Conservation (phyloP, 2,329 filamentous ascomycete species). For the Monosporascus sp. region DNA sequence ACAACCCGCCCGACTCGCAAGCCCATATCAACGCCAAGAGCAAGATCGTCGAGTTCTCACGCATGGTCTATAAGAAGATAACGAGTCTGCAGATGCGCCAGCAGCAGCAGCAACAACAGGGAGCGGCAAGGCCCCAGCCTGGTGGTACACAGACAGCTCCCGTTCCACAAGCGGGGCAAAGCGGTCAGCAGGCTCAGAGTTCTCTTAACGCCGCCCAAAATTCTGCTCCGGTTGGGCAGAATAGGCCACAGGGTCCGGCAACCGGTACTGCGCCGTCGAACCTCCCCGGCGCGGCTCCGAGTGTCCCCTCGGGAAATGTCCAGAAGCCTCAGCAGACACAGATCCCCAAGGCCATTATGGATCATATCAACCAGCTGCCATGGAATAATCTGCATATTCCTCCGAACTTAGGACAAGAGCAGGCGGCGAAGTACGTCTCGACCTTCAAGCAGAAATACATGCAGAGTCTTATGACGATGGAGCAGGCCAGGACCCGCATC, state of each 20-base stretch:
- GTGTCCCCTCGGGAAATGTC: background rate
- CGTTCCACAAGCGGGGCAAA: constrained; percentile 27
- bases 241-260: constrained; percentile 11
- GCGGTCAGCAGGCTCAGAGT: constrained; percentile 5
- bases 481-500: constrained; percentile 12
- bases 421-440: constrained; percentile 12
- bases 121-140: constrained; percentile 18
- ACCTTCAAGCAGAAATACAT: constrained; percentile 19
- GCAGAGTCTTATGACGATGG: constrained; percentile 21
- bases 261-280: constrained; percentile 3
- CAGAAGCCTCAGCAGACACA: constrained; percentile 1
- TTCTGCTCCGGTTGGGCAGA: constrained; percentile 6
- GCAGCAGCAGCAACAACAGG: constrained; percentile 9
- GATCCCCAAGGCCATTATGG: constrained; percentile 17
- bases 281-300: constrained; percentile 2
- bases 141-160: constrained; percentile 19
- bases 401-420: constrained; percentile 11
- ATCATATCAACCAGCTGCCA: constrained; percentile 21
- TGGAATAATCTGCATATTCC: constrained; percentile 16
- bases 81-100: constrained; percentile 25
- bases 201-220: constrained; percentile 4
- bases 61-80: constrained; percentile 50
- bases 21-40: constrained; percentile 47
- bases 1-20: constrained; percentile 38
- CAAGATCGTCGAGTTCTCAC: constrained; percentile 57